phyloP scores from a whole-genome alignment of 345 rosid genomes.

The Bretschneidera sinensis region DNA sequence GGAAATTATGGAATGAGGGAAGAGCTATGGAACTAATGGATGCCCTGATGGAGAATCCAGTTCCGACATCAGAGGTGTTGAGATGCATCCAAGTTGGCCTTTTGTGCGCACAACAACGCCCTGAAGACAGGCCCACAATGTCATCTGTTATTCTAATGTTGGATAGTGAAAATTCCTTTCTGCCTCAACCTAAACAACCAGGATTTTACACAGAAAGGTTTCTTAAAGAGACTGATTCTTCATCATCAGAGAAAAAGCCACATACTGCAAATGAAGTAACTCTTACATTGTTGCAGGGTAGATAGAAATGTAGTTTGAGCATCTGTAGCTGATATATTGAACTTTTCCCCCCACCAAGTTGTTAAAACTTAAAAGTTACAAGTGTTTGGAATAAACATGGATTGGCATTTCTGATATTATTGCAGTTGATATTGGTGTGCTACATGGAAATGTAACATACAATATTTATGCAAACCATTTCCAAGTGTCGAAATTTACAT shows the following conservation, averaged over 20 bases:
- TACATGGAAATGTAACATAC: too few species aligned
- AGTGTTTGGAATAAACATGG: too few species aligned
- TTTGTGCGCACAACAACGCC: constrained; percentile 35
- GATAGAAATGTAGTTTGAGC: too few species aligned
- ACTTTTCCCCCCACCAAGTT: too few species aligned
- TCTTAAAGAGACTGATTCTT: constrained; percentile 11
- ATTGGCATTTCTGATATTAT: too few species aligned
- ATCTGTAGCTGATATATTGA: too few species aligned
- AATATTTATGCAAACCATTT: too few species aligned
- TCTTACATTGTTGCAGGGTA: constrained; percentile 12
- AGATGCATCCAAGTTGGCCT: constrained; percentile 39
- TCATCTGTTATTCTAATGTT: constrained; percentile 42
- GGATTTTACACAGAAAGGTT: constrained; percentile 20
- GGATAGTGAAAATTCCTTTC: constrained; percentile 21
- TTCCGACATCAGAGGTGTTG: constrained; percentile 12
- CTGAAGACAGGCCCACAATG: constrained; percentile 36
- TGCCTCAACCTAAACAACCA: constrained; percentile 36
- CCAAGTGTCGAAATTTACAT: too few species aligned
- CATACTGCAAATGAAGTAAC: constrained; percentile 12
- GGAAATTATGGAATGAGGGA: constrained; percentile 32
- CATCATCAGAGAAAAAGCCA: constrained; percentile 10
- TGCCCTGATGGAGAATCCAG: constrained; percentile 17
- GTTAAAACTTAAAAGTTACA: too few species aligned
- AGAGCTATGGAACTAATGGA: constrained; percentile 24
- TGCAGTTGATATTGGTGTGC: too few species aligned